phyloP scores from a whole-genome alignment of 805 yeast species.

The Ogataea parapolymorpha region DNA sequence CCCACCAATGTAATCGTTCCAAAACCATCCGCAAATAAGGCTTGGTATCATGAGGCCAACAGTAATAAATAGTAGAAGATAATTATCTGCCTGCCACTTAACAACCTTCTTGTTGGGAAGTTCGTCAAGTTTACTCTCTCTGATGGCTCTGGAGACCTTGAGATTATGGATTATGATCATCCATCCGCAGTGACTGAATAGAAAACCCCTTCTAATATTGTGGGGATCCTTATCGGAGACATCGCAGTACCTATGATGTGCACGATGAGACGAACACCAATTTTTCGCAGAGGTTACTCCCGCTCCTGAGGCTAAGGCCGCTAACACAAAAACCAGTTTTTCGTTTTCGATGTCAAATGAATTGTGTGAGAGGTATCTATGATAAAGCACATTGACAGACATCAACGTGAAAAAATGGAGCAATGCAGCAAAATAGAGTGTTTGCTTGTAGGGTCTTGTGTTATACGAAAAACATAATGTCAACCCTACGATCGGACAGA shows the following conservation, averaged over 20 bases:
- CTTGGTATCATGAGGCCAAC: conserved; percentile 61
- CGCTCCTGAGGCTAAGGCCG: conserved; percentile 64
- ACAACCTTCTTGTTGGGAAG: conserved; percentile 55
- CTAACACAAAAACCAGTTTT: conserved; percentile 46
- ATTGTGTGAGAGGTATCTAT: conserved; percentile 69
- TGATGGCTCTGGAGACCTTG: conserved; percentile 40
- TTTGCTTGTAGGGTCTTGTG: conserved; percentile 16
- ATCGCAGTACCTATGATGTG: conserved; percentile 87
- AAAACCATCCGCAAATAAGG: conserved; percentile 56
- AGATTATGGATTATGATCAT: conserved; percentile 65
- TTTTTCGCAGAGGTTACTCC: conserved; percentile 74
- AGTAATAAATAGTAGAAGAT: conserved; percentile 46
- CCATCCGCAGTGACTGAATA: conserved; percentile 90
- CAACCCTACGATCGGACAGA: conserved; percentile 46
- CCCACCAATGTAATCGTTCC: conserved; percentile 79
- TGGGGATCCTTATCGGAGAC: conserved; percentile 82
- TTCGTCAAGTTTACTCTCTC: conserved; percentile 52
- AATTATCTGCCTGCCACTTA: conserved; percentile 70
- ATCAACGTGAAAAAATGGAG: conserved; percentile 61
- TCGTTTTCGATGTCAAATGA: conserved; percentile 43
- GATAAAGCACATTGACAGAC: conserved; percentile 83
- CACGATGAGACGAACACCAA: conserved; percentile 84
- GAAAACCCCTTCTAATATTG: conserved; percentile 73
- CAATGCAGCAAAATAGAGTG: conserved; percentile 50
- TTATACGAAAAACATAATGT: conserved; percentile 3